These are phyloP conservation scores for Colletotrichum endophyticum DNA, from an alignment of 2,329 filamentous ascomycete species.

Conservation along the genomic window DNA sequence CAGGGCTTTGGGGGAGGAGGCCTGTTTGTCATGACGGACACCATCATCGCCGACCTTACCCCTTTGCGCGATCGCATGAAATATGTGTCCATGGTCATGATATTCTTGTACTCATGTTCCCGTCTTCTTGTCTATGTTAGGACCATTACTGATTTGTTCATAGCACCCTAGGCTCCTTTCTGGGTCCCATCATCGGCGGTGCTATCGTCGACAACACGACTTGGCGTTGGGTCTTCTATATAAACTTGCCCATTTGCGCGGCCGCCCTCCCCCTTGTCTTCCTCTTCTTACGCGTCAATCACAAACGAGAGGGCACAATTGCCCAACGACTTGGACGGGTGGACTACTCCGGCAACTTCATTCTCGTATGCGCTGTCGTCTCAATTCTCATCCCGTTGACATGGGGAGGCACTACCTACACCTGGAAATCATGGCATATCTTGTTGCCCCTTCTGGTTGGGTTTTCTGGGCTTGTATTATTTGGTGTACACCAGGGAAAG, in stretches of 20 bases:
- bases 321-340: slow-evolving; percentile 6
- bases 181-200: slow-evolving; percentile 35
- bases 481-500: not conserved
- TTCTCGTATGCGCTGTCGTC: slow-evolving; percentile 16
- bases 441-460: not conserved
- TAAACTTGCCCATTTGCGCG: slow-evolving; percentile 32
- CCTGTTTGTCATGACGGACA: slow-evolving; percentile 46
- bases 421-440: slow-evolving; percentile 1
- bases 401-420: not conserved
- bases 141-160: slow-evolving; percentile 32
- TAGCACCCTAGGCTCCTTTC: slow-evolving; percentile 36
- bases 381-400: slow-evolving; percentile 19
- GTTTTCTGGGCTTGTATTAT: accelerated
- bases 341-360: slow-evolving; percentile 21
- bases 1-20: slow-evolving; percentile 50
- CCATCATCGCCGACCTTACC: slow-evolving; percentile 54
- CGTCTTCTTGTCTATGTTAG: slow-evolving; percentile 34
- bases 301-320: not conserved
- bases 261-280: not conserved
- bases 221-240: slow-evolving; percentile 46
- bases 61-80: slow-evolving; percentile 47
- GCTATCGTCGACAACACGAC: slow-evolving; percentile 27
- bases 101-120: not conserved
- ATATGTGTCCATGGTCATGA: not conserved
- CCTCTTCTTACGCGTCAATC: not conserved